These are phyloP conservation scores for Margaritispora aquatica DNA, from an alignment of 495 filamentous ascomycete species.

Conservation along the genomic window DNA sequence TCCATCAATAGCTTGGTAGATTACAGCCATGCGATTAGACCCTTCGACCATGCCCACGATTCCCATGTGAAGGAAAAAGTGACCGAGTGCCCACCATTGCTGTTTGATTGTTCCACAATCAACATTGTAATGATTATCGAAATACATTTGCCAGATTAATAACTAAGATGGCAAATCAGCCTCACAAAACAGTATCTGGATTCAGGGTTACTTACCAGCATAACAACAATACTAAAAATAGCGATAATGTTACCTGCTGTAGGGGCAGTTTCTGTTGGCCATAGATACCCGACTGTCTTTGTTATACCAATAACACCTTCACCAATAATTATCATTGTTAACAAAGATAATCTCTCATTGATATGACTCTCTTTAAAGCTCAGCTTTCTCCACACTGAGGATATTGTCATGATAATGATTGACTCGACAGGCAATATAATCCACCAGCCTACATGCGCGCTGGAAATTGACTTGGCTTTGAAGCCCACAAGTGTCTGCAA, in stretches of 20 bases:
- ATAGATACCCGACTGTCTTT: constrained; percentile 26
- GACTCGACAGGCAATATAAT: too few species aligned
- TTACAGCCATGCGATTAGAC: constrained; percentile 3
- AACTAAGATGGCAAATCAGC: constrained; percentile 37
- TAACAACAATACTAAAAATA: constrained; percentile 28
- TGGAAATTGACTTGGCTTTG: too few species aligned
- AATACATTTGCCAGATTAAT: constrained; percentile 61
- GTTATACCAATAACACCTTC: constrained; percentile 45
- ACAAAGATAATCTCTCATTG: constrained; percentile 54
- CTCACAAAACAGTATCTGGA: neutral
- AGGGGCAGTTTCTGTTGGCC: constrained; percentile 7
- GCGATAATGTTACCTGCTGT: constrained; percentile 16
- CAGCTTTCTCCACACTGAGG: constrained; percentile 45
- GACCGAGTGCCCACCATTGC: constrained; percentile 56
- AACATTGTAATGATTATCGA: constrained; percentile 45
- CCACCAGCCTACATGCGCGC: too few species aligned
- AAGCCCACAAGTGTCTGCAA: too few species aligned
- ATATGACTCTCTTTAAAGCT: constrained; percentile 61
- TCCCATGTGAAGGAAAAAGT: constrained; percentile 60
- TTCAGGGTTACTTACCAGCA: constrained; percentile 24
- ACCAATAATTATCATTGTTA: constrained; percentile 64
- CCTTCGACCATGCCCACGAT: constrained; percentile 59
- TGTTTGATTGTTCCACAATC: constrained; percentile 42
- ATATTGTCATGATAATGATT: too few species aligned
- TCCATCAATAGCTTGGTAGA: neutral